Evolutionary conservation across 352 stramenopile genomes (phyloP).

Genomic region (Phytophthora pistaciae): DNA sequence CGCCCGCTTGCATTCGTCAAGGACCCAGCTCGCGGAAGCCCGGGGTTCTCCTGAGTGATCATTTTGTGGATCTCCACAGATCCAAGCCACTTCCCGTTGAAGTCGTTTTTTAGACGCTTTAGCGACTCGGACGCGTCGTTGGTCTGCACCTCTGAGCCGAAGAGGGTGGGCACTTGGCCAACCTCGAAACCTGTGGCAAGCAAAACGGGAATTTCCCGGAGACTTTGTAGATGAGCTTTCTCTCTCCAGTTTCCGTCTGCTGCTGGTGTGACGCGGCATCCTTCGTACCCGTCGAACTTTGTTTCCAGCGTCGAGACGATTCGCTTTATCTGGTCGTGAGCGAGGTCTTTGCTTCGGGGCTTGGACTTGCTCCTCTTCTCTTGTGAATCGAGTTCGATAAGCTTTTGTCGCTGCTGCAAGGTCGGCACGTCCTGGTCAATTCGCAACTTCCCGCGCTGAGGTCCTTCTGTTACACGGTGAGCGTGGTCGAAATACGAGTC

Average conservation of each 20-base stretch:
- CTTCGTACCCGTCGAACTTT: slow-evolving; percentile 83
- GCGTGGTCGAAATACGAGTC: slow-evolving; percentile 80
- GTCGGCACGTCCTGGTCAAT: slow-evolving; percentile 65
- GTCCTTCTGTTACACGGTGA: slow-evolving; percentile 43
- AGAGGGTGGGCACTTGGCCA: slow-evolving; percentile 57
- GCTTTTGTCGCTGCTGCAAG: slow-evolving; percentile 77
- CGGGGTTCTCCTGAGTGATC: slow-evolving; percentile 67
- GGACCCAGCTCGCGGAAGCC: slow-evolving; percentile 58
- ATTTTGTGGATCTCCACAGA: slow-evolving; percentile 71
- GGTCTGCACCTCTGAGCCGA: slow-evolving; percentile 50
- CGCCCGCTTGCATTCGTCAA: slow-evolving; percentile 79
- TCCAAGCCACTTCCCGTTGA: slow-evolving; percentile 69
- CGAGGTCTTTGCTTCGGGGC: slow-evolving; percentile 72
- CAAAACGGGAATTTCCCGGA: slow-evolving; percentile 74
- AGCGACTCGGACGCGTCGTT: slow-evolving; percentile 54
- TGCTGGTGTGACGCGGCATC: slow-evolving; percentile 64
- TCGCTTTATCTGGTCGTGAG: slow-evolving; percentile 61
- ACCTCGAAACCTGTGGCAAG: slow-evolving; percentile 68
- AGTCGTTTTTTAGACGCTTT: slow-evolving; percentile 53
- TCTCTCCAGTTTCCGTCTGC: slow-evolving; percentile 71
- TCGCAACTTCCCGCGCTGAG: slow-evolving; percentile 63
- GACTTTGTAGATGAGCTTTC: slow-evolving; percentile 53
- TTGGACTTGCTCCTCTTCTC: slow-evolving; percentile 84
- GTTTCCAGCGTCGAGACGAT: slow-evolving; percentile 73
- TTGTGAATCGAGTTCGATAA: slow-evolving; percentile 68